A percentile compares a stretch with the other conserved stretches of the same genome.
Conservation (phyloP, 129 eudicot genomes). For the Chrysanthemum seticuspe region DNA sequence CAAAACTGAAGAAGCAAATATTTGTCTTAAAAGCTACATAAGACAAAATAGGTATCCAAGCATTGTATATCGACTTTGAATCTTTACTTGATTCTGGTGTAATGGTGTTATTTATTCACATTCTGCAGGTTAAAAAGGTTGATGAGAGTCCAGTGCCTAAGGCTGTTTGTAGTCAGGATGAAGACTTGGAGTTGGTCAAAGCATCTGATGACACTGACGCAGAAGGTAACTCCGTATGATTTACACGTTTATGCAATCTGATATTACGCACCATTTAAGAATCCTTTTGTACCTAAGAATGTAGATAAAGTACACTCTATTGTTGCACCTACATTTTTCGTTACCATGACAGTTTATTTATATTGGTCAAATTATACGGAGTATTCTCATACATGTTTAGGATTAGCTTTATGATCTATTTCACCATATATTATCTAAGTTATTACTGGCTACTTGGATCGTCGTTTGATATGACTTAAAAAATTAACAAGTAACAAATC, state of each 20-base stretch:
- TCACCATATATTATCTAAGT: no score
- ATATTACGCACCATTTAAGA: neutral
- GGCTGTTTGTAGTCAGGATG: constrained; percentile 25
- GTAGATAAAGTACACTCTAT: neutral
- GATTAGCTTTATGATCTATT: no score
- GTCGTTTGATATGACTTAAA: no score
- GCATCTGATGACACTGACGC: constrained; percentile 37
- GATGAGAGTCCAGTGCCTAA: constrained; percentile 41
- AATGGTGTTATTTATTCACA: neutral
- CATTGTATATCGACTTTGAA: neutral
- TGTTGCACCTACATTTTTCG: neutral
- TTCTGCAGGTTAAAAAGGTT: constrained; percentile 56
- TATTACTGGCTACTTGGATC: no score
- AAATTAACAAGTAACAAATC: no score
- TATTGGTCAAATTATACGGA: no score
- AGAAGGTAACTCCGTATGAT: constrained; percentile 50
- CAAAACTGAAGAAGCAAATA: neutral
- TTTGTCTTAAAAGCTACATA: neutral
- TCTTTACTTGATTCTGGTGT: neutral
- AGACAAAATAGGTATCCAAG: neutral
- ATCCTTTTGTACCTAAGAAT: neutral
- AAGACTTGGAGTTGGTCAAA: constrained; percentile 33
- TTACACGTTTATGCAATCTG: neutral
- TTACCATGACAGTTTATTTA: no score
- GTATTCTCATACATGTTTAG: no score